Evolutionary conservation across 2,329 filamentous ascomycete species (phyloP).

Genomic region (Aurifilum marmelostoma): DNA sequence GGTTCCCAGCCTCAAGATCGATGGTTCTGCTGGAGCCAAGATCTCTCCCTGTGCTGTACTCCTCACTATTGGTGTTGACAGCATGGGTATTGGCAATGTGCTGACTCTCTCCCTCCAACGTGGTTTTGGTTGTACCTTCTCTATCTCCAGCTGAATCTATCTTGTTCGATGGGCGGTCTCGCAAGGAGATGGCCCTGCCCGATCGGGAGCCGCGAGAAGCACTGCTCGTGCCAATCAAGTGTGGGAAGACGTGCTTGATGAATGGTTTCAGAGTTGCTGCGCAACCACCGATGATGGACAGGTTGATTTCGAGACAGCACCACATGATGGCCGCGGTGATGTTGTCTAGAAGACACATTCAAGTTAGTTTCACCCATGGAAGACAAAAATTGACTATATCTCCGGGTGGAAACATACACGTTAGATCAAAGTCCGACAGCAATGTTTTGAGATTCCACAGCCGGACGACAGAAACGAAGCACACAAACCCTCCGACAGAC

Average conservation of each 20-base stretch:
- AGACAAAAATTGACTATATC: no score
- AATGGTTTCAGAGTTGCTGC: constrained; percentile 1
- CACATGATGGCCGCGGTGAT: not conserved
- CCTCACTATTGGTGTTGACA: not conserved
- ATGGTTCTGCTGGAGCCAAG: not conserved
- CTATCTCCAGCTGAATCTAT: not conserved
- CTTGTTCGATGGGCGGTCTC: not conserved
- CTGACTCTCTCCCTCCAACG: not conserved
- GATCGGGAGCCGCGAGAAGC: not conserved
- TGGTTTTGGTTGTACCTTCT: not conserved
- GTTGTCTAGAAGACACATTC: no score
- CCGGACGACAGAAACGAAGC: not conserved
- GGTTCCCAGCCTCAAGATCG: not conserved
- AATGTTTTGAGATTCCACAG: not conserved
- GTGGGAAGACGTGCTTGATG: not conserved
- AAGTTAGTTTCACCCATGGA: no score
- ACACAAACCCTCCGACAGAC: not conserved
- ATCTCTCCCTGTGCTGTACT: not conserved
- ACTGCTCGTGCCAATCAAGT: not conserved
- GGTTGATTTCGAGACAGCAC: constrained; percentile 4
- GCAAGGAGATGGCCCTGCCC: not conserved
- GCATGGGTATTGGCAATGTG: not conserved
- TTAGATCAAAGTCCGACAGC: not conserved
- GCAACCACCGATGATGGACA: not conserved
- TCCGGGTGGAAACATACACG: not conserved